Conservation (phyloP, 1,284 basidiomycete genomes). For the Peniophora sp. region DNA sequence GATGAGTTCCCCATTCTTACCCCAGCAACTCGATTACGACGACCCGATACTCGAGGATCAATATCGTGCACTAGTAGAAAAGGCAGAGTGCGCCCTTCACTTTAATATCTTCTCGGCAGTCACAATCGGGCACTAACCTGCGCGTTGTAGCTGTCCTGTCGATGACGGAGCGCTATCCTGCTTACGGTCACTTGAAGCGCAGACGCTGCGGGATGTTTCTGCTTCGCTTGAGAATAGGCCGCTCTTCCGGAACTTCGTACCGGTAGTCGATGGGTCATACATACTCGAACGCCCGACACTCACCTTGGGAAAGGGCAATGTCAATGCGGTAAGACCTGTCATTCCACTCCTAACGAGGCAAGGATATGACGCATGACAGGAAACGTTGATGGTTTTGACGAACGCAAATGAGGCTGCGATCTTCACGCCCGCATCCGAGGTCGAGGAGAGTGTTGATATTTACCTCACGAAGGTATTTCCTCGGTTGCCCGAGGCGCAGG, state of each 20-base stretch:
- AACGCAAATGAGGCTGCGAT: conserved; percentile 23
- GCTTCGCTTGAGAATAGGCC: conserved; percentile 21
- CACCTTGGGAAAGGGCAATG: conserved; percentile 23
- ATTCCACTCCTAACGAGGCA: background rate
- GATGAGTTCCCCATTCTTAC: conserved; percentile 5
- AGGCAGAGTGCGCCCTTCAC: background rate
- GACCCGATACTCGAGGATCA: background rate
- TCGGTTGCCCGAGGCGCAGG: conserved; percentile 16
- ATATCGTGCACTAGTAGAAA: background rate
- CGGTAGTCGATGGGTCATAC: conserved; percentile 37
- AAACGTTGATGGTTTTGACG: conserved; percentile 24
- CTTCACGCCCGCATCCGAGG: conserved; percentile 28
- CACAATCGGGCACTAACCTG: background rate
- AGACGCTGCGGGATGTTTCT: conserved; percentile 26
- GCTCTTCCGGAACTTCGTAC: conserved; percentile 32
- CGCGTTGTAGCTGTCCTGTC: background rate
- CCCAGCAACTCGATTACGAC: conserved; percentile 1
- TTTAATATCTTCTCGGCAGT: background rate
- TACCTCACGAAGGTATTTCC: conserved; percentile 32
- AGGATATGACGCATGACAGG: conserved; percentile 14
- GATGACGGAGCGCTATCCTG: background rate
- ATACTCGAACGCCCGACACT: conserved; percentile 33
- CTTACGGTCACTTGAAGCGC: conserved; percentile 21
- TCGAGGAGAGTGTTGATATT: conserved; percentile 19
- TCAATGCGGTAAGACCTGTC: conserved; percentile 30